Percentiles rank a stretch among this genome's conserved stretches.
Evolutionary conservation across 768 basidiomycete genomes (phyloP).

Genomic region (Chalciporus chontae): DNA sequence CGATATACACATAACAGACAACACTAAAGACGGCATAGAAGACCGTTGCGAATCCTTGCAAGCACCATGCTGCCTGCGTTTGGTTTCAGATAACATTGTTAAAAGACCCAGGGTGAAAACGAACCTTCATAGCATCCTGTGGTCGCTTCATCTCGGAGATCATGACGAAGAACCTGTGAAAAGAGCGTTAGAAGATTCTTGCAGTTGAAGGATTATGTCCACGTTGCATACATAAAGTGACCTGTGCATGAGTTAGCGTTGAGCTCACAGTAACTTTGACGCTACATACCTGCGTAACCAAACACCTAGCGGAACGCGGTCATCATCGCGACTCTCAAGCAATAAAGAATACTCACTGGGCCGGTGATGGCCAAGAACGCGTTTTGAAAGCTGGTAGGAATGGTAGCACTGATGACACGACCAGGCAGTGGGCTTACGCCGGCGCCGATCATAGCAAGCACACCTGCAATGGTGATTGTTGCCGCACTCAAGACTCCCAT

Average conservation of each 20-base stretch:
- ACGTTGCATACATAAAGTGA: conserved; percentile 45
- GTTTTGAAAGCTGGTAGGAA: conserved; percentile 40
- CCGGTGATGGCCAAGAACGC: conserved; percentile 53
- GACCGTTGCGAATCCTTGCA: conserved; percentile 50
- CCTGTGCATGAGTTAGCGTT: conserved; percentile 26
- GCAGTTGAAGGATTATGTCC: background rate
- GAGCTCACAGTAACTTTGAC: background rate
- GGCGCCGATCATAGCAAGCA: conserved; percentile 50
- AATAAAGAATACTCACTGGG: conserved; percentile 35
- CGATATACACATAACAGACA: conserved; percentile 45
- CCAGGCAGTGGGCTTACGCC: conserved; percentile 42
- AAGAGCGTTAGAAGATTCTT: background rate
- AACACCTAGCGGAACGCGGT: conserved; percentile 35
- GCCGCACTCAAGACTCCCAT: conserved; percentile 42
- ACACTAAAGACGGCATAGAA: conserved; percentile 49
- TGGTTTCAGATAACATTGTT: background rate
- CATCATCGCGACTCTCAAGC: background rate
- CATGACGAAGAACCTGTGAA: conserved; percentile 50
- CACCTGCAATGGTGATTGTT: conserved; percentile 42
- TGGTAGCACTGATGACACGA: conserved; percentile 36
- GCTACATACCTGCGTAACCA: conserved; percentile 43
- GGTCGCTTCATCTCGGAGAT: conserved; percentile 54
- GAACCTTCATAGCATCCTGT: conserved; percentile 54
- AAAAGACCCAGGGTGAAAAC: background rate
- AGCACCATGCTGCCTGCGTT: conserved; percentile 47